Evolutionary conservation across 139 green algal genomes (phyloP).

Genomic region (Chlorella vulgaris): DNA sequence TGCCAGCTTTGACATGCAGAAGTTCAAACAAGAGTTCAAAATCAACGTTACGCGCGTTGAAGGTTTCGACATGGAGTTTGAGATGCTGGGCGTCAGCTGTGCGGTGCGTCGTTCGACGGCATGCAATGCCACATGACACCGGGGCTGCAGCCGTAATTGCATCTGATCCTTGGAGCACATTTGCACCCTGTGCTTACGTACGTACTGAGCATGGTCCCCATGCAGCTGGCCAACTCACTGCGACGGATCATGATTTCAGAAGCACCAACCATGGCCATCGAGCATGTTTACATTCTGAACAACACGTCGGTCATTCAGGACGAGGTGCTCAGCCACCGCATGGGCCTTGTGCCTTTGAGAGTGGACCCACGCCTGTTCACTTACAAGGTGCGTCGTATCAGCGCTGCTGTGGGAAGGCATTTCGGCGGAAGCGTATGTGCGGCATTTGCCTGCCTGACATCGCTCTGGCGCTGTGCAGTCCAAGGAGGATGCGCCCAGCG

Average conservation of each 20-base stretch:
- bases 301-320: slow-evolving; percentile 97
- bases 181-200: not conserved
- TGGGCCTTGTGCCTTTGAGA: slow-evolving; percentile 90
- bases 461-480: not conserved
- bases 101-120: slow-evolving; percentile 18
- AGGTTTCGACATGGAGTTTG: slow-evolving; percentile 84
- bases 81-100: slow-evolving; percentile 81
- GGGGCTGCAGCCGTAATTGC: not conserved
- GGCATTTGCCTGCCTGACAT: not conserved
- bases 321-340: slow-evolving; percentile 91
- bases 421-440: not conserved
- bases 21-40: slow-evolving; percentile 70
- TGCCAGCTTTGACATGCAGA: slow-evolving; percentile 72
- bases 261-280: slow-evolving; percentile 96
- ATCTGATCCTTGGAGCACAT: not conserved
- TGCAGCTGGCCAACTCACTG: slow-evolving; percentile 90
- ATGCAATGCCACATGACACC: not conserved
- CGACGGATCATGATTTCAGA: slow-evolving; percentile 95
- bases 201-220: not conserved
- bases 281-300: slow-evolving; percentile 98
- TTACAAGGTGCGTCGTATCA: slow-evolving; percentile 59
- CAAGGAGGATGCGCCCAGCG: slow-evolving; percentile 43
- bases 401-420: not conserved
- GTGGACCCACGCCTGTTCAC: slow-evolving; percentile 85
- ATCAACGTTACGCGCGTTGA: slow-evolving; percentile 56